Conservation (phyloP, 2,329 filamentous ascomycete genomes). For the Fusarium sp. region DNA sequence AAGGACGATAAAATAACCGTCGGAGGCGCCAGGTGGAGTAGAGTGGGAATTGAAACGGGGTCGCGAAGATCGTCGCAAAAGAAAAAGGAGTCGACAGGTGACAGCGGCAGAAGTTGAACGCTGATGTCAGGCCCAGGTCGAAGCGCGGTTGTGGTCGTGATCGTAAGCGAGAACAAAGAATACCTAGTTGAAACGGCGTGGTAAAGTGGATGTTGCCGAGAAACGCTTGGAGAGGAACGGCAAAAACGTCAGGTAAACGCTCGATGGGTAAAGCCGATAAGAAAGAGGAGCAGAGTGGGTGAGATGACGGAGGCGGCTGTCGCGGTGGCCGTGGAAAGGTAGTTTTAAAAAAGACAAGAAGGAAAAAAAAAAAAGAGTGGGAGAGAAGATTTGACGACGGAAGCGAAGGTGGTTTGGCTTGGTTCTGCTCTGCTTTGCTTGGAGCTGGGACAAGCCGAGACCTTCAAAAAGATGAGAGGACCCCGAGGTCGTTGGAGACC, state of each 20-base stretch:
- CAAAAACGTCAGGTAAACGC: slow-evolving; percentile 13
- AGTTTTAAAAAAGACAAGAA: slow-evolving; percentile 3
- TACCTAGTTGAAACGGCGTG: slow-evolving; percentile 17
- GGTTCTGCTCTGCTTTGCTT: slow-evolving; percentile 15
- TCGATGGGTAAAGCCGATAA: slow-evolving; percentile 21
- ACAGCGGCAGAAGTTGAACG: slow-evolving; percentile 16
- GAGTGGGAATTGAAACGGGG: slow-evolving; percentile 8
- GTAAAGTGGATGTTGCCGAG: slow-evolving; percentile 23
- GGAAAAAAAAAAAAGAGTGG: slow-evolving; percentile 28
- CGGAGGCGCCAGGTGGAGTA: slow-evolving; percentile 14
- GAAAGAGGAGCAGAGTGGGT: slow-evolving; percentile 12
- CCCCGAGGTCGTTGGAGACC: slow-evolving; percentile 36
- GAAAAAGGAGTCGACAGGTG: slow-evolving; percentile 1
- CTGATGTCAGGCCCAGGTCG: slow-evolving; percentile 17
- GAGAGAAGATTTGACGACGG: slow-evolving; percentile 32
- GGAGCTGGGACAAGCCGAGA: slow-evolving; percentile 33
- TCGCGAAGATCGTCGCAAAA: slow-evolving; percentile 25
- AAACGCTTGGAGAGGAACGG: slow-evolving; percentile 11
- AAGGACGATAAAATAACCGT: slow-evolving; percentile 25
- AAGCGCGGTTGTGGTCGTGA: slow-evolving; percentile 11
- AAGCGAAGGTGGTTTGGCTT: slow-evolving; percentile 27
- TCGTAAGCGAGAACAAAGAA: slow-evolving; percentile 39
- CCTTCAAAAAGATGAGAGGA: slow-evolving; percentile 21
- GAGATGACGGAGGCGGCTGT: slow-evolving; percentile 39
- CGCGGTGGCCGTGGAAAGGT: slow-evolving; percentile 23